Evolutionary conservation across 2,329 filamentous ascomycete genomes (phyloP).

Genomic region (Epichloe glyceriae): DNA sequence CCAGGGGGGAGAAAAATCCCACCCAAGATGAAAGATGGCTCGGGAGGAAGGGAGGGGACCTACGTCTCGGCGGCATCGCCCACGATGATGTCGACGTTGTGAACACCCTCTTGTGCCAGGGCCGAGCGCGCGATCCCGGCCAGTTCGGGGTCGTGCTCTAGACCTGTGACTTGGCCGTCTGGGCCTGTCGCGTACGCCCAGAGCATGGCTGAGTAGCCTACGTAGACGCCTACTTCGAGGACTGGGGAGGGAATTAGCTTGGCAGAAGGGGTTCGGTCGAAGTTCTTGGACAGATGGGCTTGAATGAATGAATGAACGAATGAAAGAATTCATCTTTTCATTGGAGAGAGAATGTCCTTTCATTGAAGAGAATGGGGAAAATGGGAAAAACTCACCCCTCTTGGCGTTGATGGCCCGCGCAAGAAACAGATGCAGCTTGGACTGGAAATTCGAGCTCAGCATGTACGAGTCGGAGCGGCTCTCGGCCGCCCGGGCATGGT

Average conservation of each 20-base stretch:
- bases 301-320: no score
- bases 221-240: slow-evolving; percentile 35
- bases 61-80: slow-evolving; percentile 35
- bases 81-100: slow-evolving; percentile 33
- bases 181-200: slow-evolving; percentile 34
- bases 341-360: no score
- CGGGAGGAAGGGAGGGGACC: slow-evolving; percentile 7
- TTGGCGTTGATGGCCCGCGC: slow-evolving; percentile 28
- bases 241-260: slow-evolving; percentile 17
- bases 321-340: no score
- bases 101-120: slow-evolving; percentile 25
- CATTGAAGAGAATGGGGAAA: no score
- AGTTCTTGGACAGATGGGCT: not conserved
- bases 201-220: slow-evolving; percentile 35
- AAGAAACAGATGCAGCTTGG: slow-evolving; percentile 28
- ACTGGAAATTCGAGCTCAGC: slow-evolving; percentile 30
- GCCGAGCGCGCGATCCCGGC: slow-evolving; percentile 26
- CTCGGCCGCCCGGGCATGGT: slow-evolving; percentile 22
- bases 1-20: no score
- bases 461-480: slow-evolving; percentile 19
- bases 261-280: not conserved
- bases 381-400: slow-evolving; percentile 16
- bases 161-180: slow-evolving; percentile 28
- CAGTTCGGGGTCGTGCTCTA: slow-evolving; percentile 33
- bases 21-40: no score